Conservation (phyloP, 2,329 filamentous ascomycete species). For the Apiospora arundinis region DNA sequence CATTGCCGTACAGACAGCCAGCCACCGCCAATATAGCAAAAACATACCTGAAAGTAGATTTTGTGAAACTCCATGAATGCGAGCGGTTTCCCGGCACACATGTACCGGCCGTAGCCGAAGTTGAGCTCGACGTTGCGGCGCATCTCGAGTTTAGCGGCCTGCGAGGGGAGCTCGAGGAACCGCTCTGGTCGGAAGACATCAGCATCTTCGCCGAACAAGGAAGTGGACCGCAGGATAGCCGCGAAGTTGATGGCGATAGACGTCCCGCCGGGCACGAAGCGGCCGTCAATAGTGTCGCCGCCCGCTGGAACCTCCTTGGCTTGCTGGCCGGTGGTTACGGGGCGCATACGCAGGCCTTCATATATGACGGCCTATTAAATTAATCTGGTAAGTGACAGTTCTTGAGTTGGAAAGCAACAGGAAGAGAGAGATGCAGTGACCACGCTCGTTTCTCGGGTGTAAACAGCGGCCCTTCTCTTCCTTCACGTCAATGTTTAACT, state of each 20-base stretch:
- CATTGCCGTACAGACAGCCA: not conserved
- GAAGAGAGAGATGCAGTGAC: not conserved
- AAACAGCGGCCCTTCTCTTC: too few relatives aligned
- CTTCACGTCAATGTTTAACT: not conserved
- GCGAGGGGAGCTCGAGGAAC: constrained; percentile 47
- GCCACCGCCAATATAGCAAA: not conserved
- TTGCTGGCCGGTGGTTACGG: constrained; percentile 37
- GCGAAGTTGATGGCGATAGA: constrained; percentile 44
- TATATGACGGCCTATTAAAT: constrained; percentile 41
- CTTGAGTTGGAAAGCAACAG: too few relatives aligned
- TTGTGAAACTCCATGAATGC: constrained; percentile 52
- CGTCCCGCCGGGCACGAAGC: constrained; percentile 45
- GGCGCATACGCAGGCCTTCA: constrained; percentile 44
- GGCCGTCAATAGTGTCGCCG: constrained; percentile 37
- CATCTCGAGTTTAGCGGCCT: constrained; percentile 39
- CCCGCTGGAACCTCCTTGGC: constrained; percentile 35
- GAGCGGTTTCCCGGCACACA: constrained; percentile 42
- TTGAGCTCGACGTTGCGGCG: constrained; percentile 44
- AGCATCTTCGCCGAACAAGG: constrained; percentile 44
- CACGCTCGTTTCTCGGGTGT: too few relatives aligned
- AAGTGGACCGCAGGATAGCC: constrained; percentile 40
- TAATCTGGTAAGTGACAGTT: not conserved
- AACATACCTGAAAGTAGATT: constrained; percentile 48
- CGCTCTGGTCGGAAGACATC: constrained; percentile 51
- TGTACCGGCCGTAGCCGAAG: constrained; percentile 47